A percentile compares a stretch with the other conserved stretches of the same genome.
phyloP scores from a whole-genome alignment of 768 basidiomycete species.

The Trametes elegans region DNA sequence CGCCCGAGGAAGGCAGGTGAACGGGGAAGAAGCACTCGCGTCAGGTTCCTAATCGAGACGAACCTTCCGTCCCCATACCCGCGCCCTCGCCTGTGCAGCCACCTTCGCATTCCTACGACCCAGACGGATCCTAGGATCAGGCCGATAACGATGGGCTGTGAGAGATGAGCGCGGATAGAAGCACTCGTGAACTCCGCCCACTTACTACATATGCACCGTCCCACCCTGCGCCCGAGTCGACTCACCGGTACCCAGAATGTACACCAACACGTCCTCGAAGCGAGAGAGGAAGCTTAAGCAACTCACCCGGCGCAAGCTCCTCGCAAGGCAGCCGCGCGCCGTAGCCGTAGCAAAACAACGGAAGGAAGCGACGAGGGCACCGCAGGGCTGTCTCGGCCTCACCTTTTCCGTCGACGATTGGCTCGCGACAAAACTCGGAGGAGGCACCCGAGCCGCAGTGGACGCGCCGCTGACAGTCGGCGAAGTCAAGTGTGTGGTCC shows the following conservation, averaged over 20 bases:
- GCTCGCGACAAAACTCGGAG: constrained; percentile 6
- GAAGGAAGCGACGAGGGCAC: no score
- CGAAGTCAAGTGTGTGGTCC: constrained; percentile 13
- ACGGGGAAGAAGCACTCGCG: constrained; percentile 4
- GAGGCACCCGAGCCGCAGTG: neutral
- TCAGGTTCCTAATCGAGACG: constrained; percentile 8
- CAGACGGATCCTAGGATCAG: constrained; percentile 7
- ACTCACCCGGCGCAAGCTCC: neutral
- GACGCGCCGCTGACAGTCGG: neutral
- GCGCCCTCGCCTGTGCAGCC: neutral
- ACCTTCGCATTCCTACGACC: neutral
- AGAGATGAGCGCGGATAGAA: constrained; percentile 13
- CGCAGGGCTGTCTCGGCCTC: no score
- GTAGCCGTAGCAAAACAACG: no score
- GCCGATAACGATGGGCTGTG: constrained; percentile 8
- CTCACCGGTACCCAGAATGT: neutral
- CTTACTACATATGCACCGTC: constrained; percentile 1
- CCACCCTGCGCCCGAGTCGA: neutral
- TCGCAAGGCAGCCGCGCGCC: no score
- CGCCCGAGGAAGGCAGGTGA: neutral
- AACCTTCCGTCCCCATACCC: neutral
- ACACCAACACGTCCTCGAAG: neutral
- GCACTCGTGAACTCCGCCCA: neutral
- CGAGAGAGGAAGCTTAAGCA: neutral
- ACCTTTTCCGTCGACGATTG: constrained; percentile 12